Base-by-base conservation (phyloP, 768 basidiomycete species). In the Panellus pusillus region DNA sequence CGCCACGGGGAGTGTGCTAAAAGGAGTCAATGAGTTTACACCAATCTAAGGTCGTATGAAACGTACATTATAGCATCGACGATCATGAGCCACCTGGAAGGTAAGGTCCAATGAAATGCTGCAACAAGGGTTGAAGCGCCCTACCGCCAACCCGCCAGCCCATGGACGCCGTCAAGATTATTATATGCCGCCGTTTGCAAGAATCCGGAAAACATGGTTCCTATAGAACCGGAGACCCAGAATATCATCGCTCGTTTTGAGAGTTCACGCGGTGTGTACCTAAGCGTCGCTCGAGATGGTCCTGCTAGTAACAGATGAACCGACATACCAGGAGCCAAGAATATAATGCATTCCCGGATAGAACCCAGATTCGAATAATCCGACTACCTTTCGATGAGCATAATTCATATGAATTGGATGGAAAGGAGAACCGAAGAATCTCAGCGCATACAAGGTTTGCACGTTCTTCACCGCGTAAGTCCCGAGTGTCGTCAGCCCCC, bases 331-430 rank as follows among this genome's bases (percentile, higher is more conserved):
- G 7, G 55, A 57, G 28, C 60, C 60, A 9, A 61, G 41, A 24
- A 61, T 61, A 27, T 61, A 61, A 48, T 61, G 60, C 55, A 61
- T 61, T 12, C 60, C 60, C 2, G 60, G 60, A 24, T 61, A 61
- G 27, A 61, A 61, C 3, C 60, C 60, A 11, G 52, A 54, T 20
- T 57, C 55, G 31, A 61, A 61, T 17, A 57, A 46, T 17, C 60
- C 55, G 14, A 61, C 52, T 57, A 20, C 3, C 9, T 5, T 14
- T 3, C 19, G n/a, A 9, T 47, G 14, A 45, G 38, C 1, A 8
- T 3, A 36, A n/a, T 7, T 38, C 13, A 14, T 2, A 17, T 12
- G 15, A 0, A 36, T 15, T 15, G 9, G 29, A 36, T 1, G n/a
- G 14, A 45, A 28, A 29, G 19, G 37, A 24, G 24, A 44, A 57